Base-by-base conservation (phyloP, 1,284 basidiomycete species). In the Trichosporon inkin region DNA sequence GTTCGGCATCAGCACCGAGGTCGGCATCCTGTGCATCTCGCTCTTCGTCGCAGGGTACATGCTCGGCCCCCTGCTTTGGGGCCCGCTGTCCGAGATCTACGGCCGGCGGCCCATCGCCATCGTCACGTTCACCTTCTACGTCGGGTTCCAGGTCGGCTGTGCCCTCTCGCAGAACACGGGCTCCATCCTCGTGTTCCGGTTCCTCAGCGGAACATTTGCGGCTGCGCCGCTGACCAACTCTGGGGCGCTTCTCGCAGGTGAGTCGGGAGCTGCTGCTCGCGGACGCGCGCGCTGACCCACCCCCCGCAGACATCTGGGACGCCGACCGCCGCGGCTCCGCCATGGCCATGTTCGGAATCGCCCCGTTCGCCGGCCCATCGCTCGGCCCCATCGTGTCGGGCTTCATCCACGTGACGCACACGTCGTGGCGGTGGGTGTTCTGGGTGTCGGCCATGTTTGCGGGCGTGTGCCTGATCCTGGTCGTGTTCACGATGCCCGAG, bases 401-500 rank as follows among this genome's bases (percentile, higher is more conserved):
- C 10, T 81, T 77, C 69, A 84, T 85, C 66, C 60, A 71, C 2
- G 80, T 82, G 13, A 70, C 77, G 1, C 81, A 80, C 7, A 76
- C 79, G 0, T 56, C 61, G 58, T 77, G 73, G 73, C 55, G 80
- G 41, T 82, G 80, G 80, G 74, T 82, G 11, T 92, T 86, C 78
- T 91, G 88, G 87, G 80, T 89, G 40, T 74, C 88, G 39, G 81
- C 87, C 11, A 81, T 85, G 35, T 90, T 91, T 68, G 79, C 75
- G 10, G 78, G 73, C 14, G 62, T 72, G 13, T 76, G 72, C 61
- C 60, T 69, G 34, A 47, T 64, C 22, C 14, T 72, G 61, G 83
- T 88, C 62, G 53, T 89, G 38, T 81, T 92, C 58, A 84, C 85
- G 2, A 75, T 93, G 0, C 88, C 88, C 0, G 90, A 93, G 78